Percentiles rank a stretch among this genome's conserved stretches.
Conservation (phyloP, 768 basidiomycete genomes). For the Phylloporus scabripes region DNA sequence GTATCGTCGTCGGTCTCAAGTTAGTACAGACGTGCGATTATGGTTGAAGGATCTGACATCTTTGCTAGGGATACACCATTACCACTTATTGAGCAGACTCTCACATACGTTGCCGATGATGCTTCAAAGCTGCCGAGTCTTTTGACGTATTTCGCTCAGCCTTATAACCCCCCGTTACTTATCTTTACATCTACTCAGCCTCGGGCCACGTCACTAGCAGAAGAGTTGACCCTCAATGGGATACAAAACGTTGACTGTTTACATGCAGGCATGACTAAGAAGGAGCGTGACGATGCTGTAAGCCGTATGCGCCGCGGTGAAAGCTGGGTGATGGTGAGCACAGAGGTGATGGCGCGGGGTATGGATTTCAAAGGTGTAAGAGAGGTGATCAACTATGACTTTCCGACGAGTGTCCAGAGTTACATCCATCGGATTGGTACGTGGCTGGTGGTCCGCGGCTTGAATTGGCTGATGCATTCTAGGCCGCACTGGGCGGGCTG, state of each 20-base stretch:
- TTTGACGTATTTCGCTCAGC: conserved; percentile 68
- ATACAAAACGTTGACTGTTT: conserved; percentile 82
- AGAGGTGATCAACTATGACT: conserved; percentile 96
- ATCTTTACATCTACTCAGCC: conserved; percentile 91
- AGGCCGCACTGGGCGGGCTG: conserved; percentile 95
- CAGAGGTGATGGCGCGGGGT: conserved; percentile 96
- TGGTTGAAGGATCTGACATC: conserved; percentile 10
- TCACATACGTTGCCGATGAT: conserved; percentile 91
- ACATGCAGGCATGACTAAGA: conserved; percentile 84
- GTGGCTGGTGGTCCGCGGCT: conserved; percentile 7
- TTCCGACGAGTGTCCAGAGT: conserved; percentile 91
- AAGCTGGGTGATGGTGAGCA: conserved; percentile 93
- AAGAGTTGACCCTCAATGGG: conserved; percentile 75
- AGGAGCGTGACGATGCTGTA: conserved; percentile 83
- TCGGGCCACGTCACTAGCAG: conserved; percentile 71
- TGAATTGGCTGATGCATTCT: conserved; percentile 4
- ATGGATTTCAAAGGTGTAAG: conserved; percentile 96
- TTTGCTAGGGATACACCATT: conserved; percentile 81
- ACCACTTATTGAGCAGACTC: conserved; percentile 80
- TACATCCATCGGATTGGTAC: conserved; percentile 93
- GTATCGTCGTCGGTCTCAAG: conserved; percentile 97
- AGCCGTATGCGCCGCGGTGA: conserved; percentile 81
- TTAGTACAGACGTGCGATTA: conserved; percentile 34
- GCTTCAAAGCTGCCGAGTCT: conserved; percentile 91
- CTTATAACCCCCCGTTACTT: conserved; percentile 86